Evolutionary conservation across 306 rosid species (phyloP).

Genomic region (Acmispon strigosus): DNA sequence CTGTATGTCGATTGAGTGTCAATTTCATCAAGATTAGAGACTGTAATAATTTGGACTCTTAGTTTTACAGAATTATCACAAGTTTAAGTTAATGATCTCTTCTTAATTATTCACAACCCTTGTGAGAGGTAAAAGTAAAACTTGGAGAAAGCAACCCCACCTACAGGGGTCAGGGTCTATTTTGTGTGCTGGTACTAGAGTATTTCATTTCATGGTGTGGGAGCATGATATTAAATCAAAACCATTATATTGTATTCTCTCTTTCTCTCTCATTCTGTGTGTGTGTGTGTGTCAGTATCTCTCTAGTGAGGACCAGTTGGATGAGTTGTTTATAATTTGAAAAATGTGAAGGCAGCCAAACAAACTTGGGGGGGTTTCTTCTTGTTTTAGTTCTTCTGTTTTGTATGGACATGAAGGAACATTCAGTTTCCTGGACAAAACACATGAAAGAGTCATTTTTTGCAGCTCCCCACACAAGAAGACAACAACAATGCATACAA

Average conservation of each 20-base stretch:
- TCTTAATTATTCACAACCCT: slow-evolving; percentile 16
- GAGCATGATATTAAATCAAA: slow-evolving; percentile 26
- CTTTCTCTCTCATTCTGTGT: too few species aligned
- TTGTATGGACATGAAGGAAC: slow-evolving; percentile 67
- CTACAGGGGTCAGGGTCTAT: slow-evolving; percentile 26
- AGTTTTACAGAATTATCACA: neutral
- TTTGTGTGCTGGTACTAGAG: slow-evolving; percentile 35
- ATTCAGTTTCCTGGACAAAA: slow-evolving; percentile 49
- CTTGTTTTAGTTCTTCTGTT: slow-evolving; percentile 39
- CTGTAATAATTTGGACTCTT: neutral
- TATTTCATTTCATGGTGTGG: slow-evolving; percentile 44
- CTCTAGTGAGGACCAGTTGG: slow-evolving; percentile 18
- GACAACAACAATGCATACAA: slow-evolving; percentile 70
- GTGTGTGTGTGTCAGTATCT: neutral
- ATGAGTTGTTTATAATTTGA: slow-evolving; percentile 42
- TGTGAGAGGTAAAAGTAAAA: slow-evolving; percentile 23
- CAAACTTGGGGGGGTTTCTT: slow-evolving; percentile 15
- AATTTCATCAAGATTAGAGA: too few species aligned
- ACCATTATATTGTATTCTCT: slow-evolving; percentile 9
- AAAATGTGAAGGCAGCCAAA: slow-evolving; percentile 46
- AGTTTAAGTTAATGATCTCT: neutral
- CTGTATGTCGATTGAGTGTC: too few species aligned
- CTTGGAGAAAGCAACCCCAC: slow-evolving; percentile 43
- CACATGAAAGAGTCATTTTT: slow-evolving; percentile 37
- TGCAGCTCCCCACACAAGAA: slow-evolving; percentile 42